These are phyloP conservation scores for Kwoniella dejecticola DNA, from an alignment of 768 basidiomycete species.

Conservation along the genomic window DNA sequence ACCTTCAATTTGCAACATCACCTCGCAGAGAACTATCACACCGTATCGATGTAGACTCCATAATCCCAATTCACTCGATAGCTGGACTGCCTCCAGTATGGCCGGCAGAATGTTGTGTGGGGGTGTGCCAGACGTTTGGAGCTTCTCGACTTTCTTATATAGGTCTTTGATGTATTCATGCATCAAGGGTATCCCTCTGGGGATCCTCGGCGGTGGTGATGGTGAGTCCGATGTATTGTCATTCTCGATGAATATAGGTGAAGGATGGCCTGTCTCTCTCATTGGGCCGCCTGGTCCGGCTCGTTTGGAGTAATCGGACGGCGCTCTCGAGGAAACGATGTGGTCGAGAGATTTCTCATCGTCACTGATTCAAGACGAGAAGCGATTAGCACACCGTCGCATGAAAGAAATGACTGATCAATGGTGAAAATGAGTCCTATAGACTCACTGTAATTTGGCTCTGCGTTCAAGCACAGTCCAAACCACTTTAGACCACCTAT, in stretches of 20 bases:
- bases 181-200: conserved; percentile 6
- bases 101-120: conserved; percentile 39
- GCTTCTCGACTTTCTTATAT: conserved; percentile 21
- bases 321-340: conserved; percentile 19
- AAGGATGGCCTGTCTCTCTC: conserved; percentile 20
- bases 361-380: conserved; percentile 25
- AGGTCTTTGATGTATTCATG: conserved; percentile 26
- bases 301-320: conserved; percentile 16
- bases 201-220: neutral
- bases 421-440: too few species aligned
- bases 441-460: conserved; percentile 38
- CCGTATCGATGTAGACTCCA: conserved; percentile 40
- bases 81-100: conserved; percentile 34
- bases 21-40: conserved; percentile 36
- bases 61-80: conserved; percentile 30
- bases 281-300: conserved; percentile 35
- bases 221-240: too few species aligned
- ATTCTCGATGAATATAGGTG: neutral
- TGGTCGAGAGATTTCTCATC: conserved; percentile 15
- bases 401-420: too few species aligned
- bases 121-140: conserved; percentile 21
- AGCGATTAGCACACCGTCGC: neutral
- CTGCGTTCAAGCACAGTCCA: conserved; percentile 41
- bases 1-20: conserved; percentile 37
- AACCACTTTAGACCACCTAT: conserved; percentile 40